These are phyloP conservation scores for Xylaria castorea DNA, from an alignment of 495 filamentous ascomycete species.

Conservation along the genomic window DNA sequence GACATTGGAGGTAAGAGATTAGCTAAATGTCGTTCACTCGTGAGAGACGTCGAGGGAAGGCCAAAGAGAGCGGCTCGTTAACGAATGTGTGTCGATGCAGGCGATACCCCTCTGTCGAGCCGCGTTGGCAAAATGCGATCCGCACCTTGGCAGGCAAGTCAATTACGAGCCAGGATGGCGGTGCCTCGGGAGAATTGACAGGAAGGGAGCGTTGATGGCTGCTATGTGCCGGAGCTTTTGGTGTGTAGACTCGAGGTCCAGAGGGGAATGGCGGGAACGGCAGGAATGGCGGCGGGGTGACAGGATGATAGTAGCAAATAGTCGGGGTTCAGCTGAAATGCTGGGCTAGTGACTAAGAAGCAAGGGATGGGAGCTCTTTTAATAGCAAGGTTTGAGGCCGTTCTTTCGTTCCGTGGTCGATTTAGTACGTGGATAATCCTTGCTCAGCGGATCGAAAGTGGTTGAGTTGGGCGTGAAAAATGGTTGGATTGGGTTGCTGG, in stretches of 20 bases:
- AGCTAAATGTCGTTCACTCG: slow-evolving; percentile 47
- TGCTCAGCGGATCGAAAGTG: slow-evolving; percentile 21
- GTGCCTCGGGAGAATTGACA: slow-evolving; percentile 6
- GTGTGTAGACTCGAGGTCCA: slow-evolving; percentile 21
- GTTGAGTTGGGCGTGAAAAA: slow-evolving; percentile 31
- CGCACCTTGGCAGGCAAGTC: neutral
- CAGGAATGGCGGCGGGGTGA: slow-evolving; percentile 21
- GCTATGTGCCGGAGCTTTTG: slow-evolving; percentile 28
- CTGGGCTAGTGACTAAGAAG: slow-evolving; percentile 8
- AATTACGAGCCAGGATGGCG: neutral
- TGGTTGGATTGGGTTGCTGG: slow-evolving; percentile 32
- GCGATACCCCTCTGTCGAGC: neutral
- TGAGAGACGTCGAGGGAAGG: slow-evolving; percentile 46
- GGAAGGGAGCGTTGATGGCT: neutral
- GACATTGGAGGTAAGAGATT: slow-evolving; percentile 54
- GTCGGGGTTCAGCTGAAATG: slow-evolving; percentile 13
- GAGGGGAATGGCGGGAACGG: slow-evolving; percentile 11
- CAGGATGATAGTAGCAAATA: slow-evolving; percentile 9
- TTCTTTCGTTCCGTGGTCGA: slow-evolving; percentile 21
- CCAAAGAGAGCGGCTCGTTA: neutral
- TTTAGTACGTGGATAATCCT: slow-evolving; percentile 27
- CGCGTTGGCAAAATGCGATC: slow-evolving; percentile 5
- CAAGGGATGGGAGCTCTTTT: slow-evolving; percentile 4
- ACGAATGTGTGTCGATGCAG: slow-evolving; percentile 9
- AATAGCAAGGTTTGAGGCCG: slow-evolving; percentile 5